A percentile compares a stretch with the other conserved stretches of the same genome.
Conservation (phyloP, 352 stramenopile genomes). For the Phytophthora cryptogea region DNA sequence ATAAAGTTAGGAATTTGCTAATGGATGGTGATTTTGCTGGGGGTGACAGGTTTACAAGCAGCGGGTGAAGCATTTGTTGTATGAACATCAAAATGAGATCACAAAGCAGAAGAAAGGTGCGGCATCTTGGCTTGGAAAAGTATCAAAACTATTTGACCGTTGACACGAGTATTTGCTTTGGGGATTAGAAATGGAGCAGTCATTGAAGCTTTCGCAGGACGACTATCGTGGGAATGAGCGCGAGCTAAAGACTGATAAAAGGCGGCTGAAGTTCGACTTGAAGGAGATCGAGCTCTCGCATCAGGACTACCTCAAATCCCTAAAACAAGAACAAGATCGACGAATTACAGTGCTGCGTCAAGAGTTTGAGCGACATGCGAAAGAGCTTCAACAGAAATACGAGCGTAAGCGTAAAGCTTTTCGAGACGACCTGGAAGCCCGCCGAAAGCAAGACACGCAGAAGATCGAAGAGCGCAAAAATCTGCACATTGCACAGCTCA, state of each 20-base stretch:
- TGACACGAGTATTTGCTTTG: background rate
- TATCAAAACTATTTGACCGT: background rate
- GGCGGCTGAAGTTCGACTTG: constrained; percentile 86
- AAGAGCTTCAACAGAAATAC: constrained; percentile 91
- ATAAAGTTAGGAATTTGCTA: background rate
- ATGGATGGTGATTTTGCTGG: background rate
- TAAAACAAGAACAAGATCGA: constrained; percentile 93
- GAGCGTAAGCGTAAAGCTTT: constrained; percentile 83
- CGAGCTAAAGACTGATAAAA: constrained; percentile 91
- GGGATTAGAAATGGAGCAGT: constrained; percentile 73
- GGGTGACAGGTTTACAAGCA: constrained; percentile 91
- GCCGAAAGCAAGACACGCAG: constrained; percentile 84
- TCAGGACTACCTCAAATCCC: constrained; percentile 91
- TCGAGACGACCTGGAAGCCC: constrained; percentile 81
- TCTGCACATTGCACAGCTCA: constrained; percentile 91
- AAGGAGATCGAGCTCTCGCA: constrained; percentile 93
- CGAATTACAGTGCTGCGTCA: constrained; percentile 91
- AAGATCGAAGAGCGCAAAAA: constrained; percentile 94
- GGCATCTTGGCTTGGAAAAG: background rate
- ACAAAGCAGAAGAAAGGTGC: constrained; percentile 87
- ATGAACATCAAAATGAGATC: constrained; percentile 95
- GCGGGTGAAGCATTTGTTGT: constrained; percentile 95
- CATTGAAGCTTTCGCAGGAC: constrained; percentile 91
- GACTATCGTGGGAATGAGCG: constrained; percentile 87
- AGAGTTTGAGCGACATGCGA: constrained; percentile 91